Conservation (phyloP, 1,284 basidiomycete species). For the Fistulina hepatica region DNA sequence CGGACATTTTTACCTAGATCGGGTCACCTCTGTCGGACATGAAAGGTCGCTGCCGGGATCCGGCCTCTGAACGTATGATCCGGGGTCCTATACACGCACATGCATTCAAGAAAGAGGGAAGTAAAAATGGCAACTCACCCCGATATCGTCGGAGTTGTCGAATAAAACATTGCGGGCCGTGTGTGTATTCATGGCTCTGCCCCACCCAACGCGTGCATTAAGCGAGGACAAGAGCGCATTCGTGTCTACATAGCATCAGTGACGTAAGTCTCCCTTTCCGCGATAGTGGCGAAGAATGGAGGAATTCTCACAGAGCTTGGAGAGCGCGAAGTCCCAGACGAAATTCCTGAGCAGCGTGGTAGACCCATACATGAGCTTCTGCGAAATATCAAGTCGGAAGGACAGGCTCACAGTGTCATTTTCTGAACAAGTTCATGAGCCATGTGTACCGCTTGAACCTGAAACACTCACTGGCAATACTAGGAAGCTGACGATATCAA, state of each 20-base stretch:
- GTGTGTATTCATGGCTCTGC: conserved; percentile 9
- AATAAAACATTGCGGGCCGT: neutral
- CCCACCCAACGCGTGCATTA: conserved; percentile 32
- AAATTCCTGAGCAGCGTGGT: conserved; percentile 41
- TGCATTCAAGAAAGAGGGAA: no score
- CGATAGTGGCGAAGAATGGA: no score
- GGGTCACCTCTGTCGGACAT: no score
- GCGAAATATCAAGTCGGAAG: conserved; percentile 14
- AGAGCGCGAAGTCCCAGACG: conserved; percentile 39
- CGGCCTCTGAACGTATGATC: no score
- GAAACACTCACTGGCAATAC: conserved; percentile 19
- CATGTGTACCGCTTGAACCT: neutral
- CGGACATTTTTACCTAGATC: no score
- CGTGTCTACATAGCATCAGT: conserved; percentile 23
- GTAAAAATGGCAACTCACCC: no score
- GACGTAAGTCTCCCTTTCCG: no score
- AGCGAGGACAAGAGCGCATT: conserved; percentile 46
- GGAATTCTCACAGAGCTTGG: conserved; percentile 33
- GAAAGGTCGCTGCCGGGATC: no score
- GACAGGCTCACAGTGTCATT: conserved; percentile 27
- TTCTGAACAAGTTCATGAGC: conserved; percentile 21
- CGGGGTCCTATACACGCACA: no score
- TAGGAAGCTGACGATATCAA: conserved; percentile 38
- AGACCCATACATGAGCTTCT: conserved; percentile 15
- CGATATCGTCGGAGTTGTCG: conserved; percentile 18